phyloP scores from a whole-genome alignment of 768 basidiomycete genomes.

The Astraeus odoratus region DNA sequence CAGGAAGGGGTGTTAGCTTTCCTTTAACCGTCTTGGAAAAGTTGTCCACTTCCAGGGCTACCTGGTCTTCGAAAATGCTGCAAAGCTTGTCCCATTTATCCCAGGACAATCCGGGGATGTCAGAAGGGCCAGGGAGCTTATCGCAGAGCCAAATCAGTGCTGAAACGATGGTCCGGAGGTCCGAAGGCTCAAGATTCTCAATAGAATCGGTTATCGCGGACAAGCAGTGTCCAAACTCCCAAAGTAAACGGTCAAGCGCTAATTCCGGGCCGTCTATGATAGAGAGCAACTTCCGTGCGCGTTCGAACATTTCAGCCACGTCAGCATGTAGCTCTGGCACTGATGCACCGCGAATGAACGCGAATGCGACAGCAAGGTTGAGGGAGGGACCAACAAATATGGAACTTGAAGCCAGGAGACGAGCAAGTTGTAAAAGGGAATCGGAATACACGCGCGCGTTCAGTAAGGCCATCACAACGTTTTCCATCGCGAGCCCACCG shows the following conservation, averaged over 20 bases:
- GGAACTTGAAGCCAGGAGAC: constrained; percentile 21
- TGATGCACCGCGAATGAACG: constrained; percentile 25
- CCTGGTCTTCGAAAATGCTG: constrained; percentile 26
- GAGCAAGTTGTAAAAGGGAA: constrained; percentile 37
- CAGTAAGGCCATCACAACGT: constrained; percentile 39
- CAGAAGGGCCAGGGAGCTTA: constrained; percentile 37
- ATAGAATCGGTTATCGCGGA: constrained; percentile 22
- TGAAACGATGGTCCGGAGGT: constrained; percentile 34
- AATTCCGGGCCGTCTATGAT: constrained; percentile 19
- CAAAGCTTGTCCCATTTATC: constrained; percentile 43
- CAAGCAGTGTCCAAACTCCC: constrained; percentile 34
- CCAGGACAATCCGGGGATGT: constrained; percentile 42
- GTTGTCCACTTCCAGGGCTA: constrained; percentile 21
- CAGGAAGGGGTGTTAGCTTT: constrained; percentile 23
- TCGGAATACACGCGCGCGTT: constrained; percentile 42
- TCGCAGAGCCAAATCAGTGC: constrained; percentile 52
- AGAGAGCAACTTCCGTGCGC: constrained; percentile 18
- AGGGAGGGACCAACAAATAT: constrained; percentile 20
- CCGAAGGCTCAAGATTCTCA: constrained; percentile 23
- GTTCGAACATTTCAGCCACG: constrained; percentile 20
- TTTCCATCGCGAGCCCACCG: constrained; percentile 33
- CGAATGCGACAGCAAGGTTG: constrained; percentile 28
- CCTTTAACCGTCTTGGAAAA: constrained; percentile 28
- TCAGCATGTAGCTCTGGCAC: constrained; percentile 15
- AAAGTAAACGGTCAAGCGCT: constrained; percentile 19